Percentiles rank a stretch among this genome's conserved stretches.
Conservation (phyloP, 306 rosid species). For the Boehmeria nivea region DNA sequence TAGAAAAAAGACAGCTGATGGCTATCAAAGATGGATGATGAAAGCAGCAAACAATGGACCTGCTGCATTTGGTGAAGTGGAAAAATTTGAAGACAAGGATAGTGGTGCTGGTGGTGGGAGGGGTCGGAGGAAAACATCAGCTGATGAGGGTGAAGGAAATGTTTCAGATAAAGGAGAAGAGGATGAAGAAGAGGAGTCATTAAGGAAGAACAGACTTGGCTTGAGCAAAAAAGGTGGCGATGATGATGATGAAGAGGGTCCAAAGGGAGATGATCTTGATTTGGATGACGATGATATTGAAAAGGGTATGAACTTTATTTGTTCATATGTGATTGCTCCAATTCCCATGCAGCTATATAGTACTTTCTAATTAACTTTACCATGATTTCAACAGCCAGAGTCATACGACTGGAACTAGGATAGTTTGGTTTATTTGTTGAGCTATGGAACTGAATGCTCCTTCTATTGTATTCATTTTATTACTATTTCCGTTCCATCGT, state of each 20-base stretch:
- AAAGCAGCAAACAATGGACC: conserved; percentile 86
- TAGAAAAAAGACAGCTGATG: conserved; percentile 95
- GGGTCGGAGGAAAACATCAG: conserved; percentile 46
- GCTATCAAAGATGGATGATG: conserved; percentile 99
- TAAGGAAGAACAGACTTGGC: conserved; percentile 64
- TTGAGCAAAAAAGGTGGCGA: conserved; percentile 57
- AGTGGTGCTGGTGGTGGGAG: conserved; percentile 47
- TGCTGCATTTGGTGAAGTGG: conserved; percentile 83
- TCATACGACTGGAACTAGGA: too few relatives aligned
- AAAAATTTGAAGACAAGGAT: conserved; percentile 67
- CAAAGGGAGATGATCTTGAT: conserved; percentile 67
- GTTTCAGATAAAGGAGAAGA: conserved; percentile 91
- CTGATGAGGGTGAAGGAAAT: conserved; percentile 67
- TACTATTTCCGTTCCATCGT: too few relatives aligned
- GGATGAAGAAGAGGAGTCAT: conserved; percentile 82
- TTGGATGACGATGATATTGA: conserved; percentile 77
- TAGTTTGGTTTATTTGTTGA: too few relatives aligned
- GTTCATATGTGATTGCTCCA: conserved; percentile 2
- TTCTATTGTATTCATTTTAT: too few relatives aligned
- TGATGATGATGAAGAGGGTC: conserved; percentile 80
- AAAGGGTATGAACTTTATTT: conserved; percentile 54
- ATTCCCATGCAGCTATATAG: too few relatives aligned
- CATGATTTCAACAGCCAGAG: too few relatives aligned
- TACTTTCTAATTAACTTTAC: too few relatives aligned
- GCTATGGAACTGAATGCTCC: too few relatives aligned